These are phyloP conservation scores for Calonectria fujianensis DNA, from an alignment of 2,329 filamentous ascomycete species.

Conservation along the genomic window DNA sequence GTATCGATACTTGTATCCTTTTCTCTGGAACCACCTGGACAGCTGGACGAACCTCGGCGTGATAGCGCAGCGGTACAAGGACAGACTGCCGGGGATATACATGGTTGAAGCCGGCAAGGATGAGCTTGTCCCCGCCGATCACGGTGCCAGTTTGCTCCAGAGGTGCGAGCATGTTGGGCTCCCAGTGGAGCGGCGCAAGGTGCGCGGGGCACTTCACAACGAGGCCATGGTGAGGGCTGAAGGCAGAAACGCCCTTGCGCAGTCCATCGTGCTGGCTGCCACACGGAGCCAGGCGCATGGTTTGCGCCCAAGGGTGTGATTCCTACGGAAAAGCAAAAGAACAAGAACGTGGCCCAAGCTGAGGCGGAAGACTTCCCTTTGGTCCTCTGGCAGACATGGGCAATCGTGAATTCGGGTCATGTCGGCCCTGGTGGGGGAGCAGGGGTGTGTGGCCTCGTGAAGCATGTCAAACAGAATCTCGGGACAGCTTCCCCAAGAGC, in stretches of 20 bases:
- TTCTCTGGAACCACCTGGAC: slow-evolving; percentile 79
- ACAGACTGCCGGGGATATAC: slow-evolving; percentile 62
- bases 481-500: slow-evolving; percentile 44
- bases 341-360: slow-evolving; percentile 25
- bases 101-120: slow-evolving; percentile 75
- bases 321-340: slow-evolving; percentile 25
- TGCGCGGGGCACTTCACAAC: slow-evolving; percentile 73
- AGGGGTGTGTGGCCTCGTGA: slow-evolving; percentile 48
- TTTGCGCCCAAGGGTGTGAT: slow-evolving; percentile 26
- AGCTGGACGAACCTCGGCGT: slow-evolving; percentile 70
- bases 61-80: slow-evolving; percentile 59
- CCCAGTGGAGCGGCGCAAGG: slow-evolving; percentile 64
- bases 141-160: slow-evolving; percentile 67
- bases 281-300: slow-evolving; percentile 42
- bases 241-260: slow-evolving; percentile 54
- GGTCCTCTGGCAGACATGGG: slow-evolving; percentile 29
- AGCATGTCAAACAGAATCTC: slow-evolving; percentile 45
- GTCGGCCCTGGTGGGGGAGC: slow-evolving; percentile 48
- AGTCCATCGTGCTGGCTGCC: slow-evolving; percentile 53
- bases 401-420: slow-evolving; percentile 54
- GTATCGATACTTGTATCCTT: slow-evolving; percentile 84
- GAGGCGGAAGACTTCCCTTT: slow-evolving; percentile 28
- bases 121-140: slow-evolving; percentile 74
- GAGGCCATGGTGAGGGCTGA: slow-evolving; percentile 68
- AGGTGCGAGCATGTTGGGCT: slow-evolving; percentile 70